A percentile compares a stretch with the other conserved stretches of the same genome.
Conservation (phyloP, 331 rosid genomes). For the Telfairia occidentalis region DNA sequence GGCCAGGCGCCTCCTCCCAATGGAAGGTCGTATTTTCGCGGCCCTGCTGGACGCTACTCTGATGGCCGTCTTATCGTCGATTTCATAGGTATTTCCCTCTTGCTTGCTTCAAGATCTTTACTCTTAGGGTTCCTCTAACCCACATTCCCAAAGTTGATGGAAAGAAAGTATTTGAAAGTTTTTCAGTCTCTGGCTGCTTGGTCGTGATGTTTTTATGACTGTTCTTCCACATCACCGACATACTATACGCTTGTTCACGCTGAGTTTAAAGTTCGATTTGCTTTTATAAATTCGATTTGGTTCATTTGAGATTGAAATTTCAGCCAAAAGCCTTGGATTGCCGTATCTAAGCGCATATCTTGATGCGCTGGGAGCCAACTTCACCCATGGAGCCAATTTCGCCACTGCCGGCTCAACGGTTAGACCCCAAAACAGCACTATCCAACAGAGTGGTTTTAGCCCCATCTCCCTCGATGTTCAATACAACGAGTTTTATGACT, state of each 20-base stretch:
- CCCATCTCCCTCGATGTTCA: constrained; percentile 40
- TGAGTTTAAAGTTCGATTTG: too few species aligned
- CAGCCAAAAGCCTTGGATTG: constrained; percentile 33
- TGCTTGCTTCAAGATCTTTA: not conserved
- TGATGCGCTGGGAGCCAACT: constrained; percentile 39
- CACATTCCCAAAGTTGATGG: too few species aligned
- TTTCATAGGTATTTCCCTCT: constrained; percentile 45
- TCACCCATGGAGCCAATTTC: constrained; percentile 39
- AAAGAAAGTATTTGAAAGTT: too few species aligned
- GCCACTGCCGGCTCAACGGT: constrained; percentile 45
- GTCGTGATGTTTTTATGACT: not conserved
- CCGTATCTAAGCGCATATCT: constrained; percentile 35
- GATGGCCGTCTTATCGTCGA: constrained; percentile 82
- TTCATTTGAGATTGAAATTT: not conserved
- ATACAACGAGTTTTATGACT: constrained; percentile 33
- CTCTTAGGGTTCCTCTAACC: too few species aligned
- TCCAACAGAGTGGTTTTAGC: constrained; percentile 38
- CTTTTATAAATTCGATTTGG: too few species aligned
- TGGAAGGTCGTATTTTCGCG: constrained; percentile 56
- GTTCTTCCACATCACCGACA: not conserved
- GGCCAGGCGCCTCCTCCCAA: constrained; percentile 62
- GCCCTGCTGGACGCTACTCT: constrained; percentile 66
- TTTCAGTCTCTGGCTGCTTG: not conserved
- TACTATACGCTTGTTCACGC: too few species aligned
- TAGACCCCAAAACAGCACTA: constrained; percentile 33